A percentile compares a stretch with the other conserved stretches of the same genome.
phyloP scores from a whole-genome alignment of 148 eudicot species.

The Pharnaceum exiguum region DNA sequence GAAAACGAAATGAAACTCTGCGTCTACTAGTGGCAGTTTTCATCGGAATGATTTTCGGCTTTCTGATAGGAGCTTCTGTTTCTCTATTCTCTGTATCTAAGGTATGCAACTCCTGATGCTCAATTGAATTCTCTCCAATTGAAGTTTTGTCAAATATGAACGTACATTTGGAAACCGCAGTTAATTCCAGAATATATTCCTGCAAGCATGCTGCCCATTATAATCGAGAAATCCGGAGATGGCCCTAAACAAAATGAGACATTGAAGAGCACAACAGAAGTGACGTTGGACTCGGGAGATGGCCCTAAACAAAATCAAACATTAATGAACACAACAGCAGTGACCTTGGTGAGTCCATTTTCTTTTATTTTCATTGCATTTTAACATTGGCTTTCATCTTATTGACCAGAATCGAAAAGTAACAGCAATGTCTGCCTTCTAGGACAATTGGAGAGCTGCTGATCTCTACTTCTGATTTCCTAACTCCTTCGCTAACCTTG shows the following conservation, averaged over 20 bases:
- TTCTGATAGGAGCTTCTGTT: constrained; percentile 59
- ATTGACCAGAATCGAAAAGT: too few species aligned
- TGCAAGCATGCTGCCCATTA: constrained; percentile 6
- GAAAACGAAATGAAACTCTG: constrained; percentile 46
- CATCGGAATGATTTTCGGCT: constrained; percentile 59
- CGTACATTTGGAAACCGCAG: constrained; percentile 3
- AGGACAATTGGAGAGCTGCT: too few species aligned
- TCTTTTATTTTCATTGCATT: background rate
- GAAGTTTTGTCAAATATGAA: too few species aligned
- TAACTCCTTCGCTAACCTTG: background rate
- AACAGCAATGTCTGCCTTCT: too few species aligned
- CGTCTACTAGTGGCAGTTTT: constrained; percentile 56
- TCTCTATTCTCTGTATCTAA: constrained; percentile 51
- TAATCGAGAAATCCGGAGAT: constrained; percentile 2
- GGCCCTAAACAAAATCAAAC: constrained; percentile 15
- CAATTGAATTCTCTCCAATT: too few species aligned
- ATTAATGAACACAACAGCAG: constrained; percentile 10
- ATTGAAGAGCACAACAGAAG: too few species aligned
- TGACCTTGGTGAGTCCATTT: constrained; percentile 1
- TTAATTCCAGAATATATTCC: constrained; percentile 17
- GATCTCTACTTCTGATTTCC: background rate
- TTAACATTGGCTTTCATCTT: background rate
- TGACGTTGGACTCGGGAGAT: constrained; percentile 3
- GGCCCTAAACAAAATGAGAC: constrained; percentile 14
- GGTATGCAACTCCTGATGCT: too few species aligned